Evolutionary conservation across 768 basidiomycete species (phyloP).

Genomic region (Boletus fagicola): DNA sequence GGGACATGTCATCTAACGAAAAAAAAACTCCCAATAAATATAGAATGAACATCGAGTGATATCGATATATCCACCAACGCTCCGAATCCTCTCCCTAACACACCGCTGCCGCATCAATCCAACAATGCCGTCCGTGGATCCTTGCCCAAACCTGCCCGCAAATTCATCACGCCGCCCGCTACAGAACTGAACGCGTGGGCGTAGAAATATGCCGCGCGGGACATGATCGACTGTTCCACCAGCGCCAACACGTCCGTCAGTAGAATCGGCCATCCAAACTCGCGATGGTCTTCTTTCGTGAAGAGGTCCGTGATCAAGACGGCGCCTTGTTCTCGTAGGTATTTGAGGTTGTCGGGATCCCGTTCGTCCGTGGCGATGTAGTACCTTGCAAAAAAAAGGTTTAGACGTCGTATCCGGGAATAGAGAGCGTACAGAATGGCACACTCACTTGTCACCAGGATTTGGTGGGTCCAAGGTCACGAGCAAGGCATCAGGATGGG

Average conservation of each 20-base stretch:
- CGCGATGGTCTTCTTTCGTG: slow-evolving; percentile 39
- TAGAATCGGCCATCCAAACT: slow-evolving; percentile 42
- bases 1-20: too few relatives aligned
- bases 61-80: not conserved
- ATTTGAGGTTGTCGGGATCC: slow-evolving; percentile 29
- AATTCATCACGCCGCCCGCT: slow-evolving; percentile 41
- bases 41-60: too few relatives aligned
- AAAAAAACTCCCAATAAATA: too few relatives aligned
- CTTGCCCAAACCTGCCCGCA: slow-evolving; percentile 40
- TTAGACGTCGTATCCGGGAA: not conserved
- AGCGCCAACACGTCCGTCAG: slow-evolving; percentile 43
- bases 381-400: slow-evolving; percentile 18
- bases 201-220: slow-evolving; percentile 41
- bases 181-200: slow-evolving; percentile 41
- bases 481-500: slow-evolving; percentile 16
- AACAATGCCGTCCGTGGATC: slow-evolving; percentile 41
- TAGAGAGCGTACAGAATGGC: not conserved
- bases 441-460: slow-evolving; percentile 22
- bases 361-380: slow-evolving; percentile 46
- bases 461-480: slow-evolving; percentile 27
- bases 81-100: not conserved
- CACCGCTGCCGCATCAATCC: slow-evolving; percentile 23
- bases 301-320: slow-evolving; percentile 42
- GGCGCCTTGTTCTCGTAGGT: slow-evolving; percentile 36
- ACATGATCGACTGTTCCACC: slow-evolving; percentile 41